Evolutionary conservation across 1,139 yeast species (phyloP).

Genomic region (Suhomyces ambrosiae): DNA sequence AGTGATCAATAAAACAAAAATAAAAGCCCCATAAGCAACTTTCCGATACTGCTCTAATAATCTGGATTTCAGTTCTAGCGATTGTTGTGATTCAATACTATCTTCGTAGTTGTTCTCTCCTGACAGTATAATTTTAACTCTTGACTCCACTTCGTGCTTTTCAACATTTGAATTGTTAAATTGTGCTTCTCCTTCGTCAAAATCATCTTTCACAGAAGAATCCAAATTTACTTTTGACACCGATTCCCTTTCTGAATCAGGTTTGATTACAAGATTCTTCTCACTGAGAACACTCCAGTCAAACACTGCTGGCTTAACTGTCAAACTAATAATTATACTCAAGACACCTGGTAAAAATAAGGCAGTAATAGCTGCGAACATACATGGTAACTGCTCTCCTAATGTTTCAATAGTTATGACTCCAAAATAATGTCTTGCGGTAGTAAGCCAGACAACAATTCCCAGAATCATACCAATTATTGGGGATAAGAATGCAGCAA

Average conservation of each 20-base stretch:
- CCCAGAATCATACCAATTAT: conserved; percentile 27
- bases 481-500: conserved; percentile 32
- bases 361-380: conserved; percentile 27
- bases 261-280: conserved; percentile 24
- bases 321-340: conserved; percentile 28
- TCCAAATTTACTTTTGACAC: too few relatives aligned
- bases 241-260: conserved; percentile 12
- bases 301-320: conserved; percentile 29
- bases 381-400: conserved; percentile 12
- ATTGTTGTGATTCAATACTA: neutral
- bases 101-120: conserved; percentile 1
- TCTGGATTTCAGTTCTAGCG: neutral
- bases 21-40: conserved; percentile 31
- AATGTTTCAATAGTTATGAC: conserved; percentile 23
- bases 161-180: conserved; percentile 1
- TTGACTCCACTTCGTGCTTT: conserved; percentile 8
- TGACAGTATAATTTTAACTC: neutral
- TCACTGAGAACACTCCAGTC: conserved; percentile 33
- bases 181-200: too few relatives aligned
- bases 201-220: too few relatives aligned
- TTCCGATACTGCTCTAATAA: conserved; percentile 13
- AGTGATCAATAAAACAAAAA: conserved; percentile 31
- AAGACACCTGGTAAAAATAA: conserved; percentile 34
- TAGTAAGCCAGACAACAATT: conserved; percentile 28
- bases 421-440: conserved; percentile 29